Percentiles rank a stretch among this genome's conserved stretches.
Conservation (phyloP, 768 basidiomycete species). For the Serendipita sp. region DNA sequence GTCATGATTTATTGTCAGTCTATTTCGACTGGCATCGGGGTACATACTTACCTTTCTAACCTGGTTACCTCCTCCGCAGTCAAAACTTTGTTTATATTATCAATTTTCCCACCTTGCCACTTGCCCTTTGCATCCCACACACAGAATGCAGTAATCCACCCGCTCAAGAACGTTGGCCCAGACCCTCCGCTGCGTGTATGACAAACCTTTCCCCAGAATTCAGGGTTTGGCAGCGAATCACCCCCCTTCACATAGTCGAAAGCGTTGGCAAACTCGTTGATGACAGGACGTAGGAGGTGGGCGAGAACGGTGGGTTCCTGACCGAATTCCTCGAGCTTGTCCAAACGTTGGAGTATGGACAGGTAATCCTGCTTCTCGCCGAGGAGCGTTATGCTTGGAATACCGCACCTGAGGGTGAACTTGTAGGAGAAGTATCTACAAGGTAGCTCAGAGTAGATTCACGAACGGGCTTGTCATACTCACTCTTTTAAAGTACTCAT, state of each 20-base stretch:
- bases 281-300: constrained; percentile 25
- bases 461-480: background rate
- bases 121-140: constrained; percentile 8
- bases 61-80: no score
- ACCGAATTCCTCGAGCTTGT: constrained; percentile 25
- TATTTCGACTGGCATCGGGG: no score
- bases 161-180: constrained; percentile 5
- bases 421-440: constrained; percentile 22
- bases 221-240: constrained; percentile 3
- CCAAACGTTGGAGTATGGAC: constrained; percentile 21
- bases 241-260: constrained; percentile 12
- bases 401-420: constrained; percentile 22
- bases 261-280: constrained; percentile 18
- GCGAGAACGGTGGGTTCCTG: constrained; percentile 23
- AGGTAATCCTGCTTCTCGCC: constrained; percentile 27
- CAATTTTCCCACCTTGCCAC: background rate
- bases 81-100: no score
- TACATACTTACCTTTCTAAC: no score
- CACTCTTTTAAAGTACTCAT: constrained; percentile 25
- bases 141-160: constrained; percentile 11
- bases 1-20: no score
- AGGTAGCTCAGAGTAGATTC: background rate
- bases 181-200: constrained; percentile 1
- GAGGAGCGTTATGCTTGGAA: constrained; percentile 29
- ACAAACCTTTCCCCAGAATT: constrained; percentile 13